Percentiles rank a stretch among this genome's conserved stretches.
Conservation (phyloP, 495 filamentous ascomycete genomes). For the Penicillium salamii region DNA sequence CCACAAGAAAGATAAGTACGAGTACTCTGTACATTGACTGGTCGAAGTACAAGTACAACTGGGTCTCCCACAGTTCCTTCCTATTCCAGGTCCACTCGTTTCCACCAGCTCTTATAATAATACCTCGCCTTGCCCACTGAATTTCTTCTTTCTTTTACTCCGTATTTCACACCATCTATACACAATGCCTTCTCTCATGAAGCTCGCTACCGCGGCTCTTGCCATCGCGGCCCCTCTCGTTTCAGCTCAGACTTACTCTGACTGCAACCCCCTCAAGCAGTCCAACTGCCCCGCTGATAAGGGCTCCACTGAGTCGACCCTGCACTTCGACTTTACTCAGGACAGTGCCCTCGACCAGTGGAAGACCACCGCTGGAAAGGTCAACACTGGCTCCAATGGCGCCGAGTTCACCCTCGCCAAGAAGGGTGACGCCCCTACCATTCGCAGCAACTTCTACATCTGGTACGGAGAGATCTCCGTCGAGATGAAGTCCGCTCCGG, state of each 20-base stretch:
- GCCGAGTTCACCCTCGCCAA: slow-evolving; percentile 68
- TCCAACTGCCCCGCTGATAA: slow-evolving; percentile 55
- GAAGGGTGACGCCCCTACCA: slow-evolving; percentile 66
- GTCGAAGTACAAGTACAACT: too few relatives aligned
- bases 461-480: slow-evolving; percentile 72
- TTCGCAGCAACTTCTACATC: slow-evolving; percentile 69
- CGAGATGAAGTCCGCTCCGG: slow-evolving; percentile 64
- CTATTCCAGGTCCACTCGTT: not conserved
- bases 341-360: slow-evolving; percentile 50
- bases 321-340: slow-evolving; percentile 63
- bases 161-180: not conserved
- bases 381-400: slow-evolving; percentile 48
- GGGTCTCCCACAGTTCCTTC: not conserved
- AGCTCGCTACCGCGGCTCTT: slow-evolving; percentile 34
- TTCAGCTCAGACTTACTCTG: slow-evolving; percentile 46
- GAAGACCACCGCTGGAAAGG: slow-evolving; percentile 53
- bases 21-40: too few relatives aligned
- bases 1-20: slow-evolving; percentile 3
- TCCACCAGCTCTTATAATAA: not conserved
- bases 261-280: slow-evolving; percentile 43
- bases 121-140: not conserved
- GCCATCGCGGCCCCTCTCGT: slow-evolving; percentile 33
- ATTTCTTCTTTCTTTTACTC: not conserved
- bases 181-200: slow-evolving; percentile 33
- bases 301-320: slow-evolving; percentile 52